Evolutionary conservation across 495 filamentous ascomycete species (phyloP), one percentile per base, ranked within the genome.

Genomic region (Pyronema domesticum): DNA sequence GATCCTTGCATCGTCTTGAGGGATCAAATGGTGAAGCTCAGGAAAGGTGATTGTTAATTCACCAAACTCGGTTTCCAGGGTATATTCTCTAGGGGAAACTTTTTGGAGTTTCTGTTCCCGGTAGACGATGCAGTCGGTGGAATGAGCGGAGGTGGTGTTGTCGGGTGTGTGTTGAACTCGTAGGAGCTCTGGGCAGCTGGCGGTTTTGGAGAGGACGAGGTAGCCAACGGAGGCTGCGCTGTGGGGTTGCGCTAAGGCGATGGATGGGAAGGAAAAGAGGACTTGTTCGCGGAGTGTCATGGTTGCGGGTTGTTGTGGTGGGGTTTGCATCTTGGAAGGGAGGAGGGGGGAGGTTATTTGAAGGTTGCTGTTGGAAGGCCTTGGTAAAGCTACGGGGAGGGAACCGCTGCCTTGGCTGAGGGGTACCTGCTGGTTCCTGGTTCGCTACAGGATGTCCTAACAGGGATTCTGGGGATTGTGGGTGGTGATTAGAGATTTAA

Each of bases 21-120:
- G 60, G 11, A 63, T 43, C 13, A 55, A 23, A 5, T 45, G 35
- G 13, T 62, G 23, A 13, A 58, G 36, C 4, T 54, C 52, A 23
- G 61, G 61, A 46, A 64, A 64, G 18, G 53, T 55, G 7, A 64
- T 46, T 14, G 55, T 58, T 35, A 63, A 43, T 6, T 42, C 23
- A 10, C 60, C 61, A 23, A 57, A 35, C 42, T 58, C 36, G 15
- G 57, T 46, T 19, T 44, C 43, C 14, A 64, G 59, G 1, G 46
- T 55, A 37, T 63, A 64, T 11, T 53, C 62, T 9, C 33, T 55
- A 13, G 57, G 53, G 10, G 55, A 61, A 6, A 60, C 50, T n/a
- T 59, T 64, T 11, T 30, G 37, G 3, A 57, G 60, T 37, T 53
- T 47, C 18, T 53, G 53, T 35, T 53, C 43, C 6, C 49, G 57